A percentile compares a stretch with the other conserved stretches of the same genome.
Evolutionary conservation across 768 basidiomycete genomes (phyloP).

Genomic region (Sistotremastrum niveocremeum): DNA sequence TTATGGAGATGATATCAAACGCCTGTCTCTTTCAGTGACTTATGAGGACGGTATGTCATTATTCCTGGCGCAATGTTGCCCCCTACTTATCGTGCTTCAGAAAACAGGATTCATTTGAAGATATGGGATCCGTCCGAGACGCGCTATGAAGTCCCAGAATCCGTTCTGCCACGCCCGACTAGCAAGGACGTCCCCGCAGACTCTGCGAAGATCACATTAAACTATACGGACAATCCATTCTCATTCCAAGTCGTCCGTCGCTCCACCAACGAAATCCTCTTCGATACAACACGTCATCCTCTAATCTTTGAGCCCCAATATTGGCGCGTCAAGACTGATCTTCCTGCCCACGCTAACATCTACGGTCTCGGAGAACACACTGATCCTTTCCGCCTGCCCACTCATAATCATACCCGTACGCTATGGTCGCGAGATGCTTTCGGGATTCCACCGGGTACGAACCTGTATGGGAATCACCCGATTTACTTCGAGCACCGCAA

Average conservation of each 20-base stretch:
- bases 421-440: conserved; percentile 57
- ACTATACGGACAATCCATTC: conserved; percentile 45
- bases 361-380: conserved; percentile 73
- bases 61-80: not conserved
- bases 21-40: conserved; percentile 34
- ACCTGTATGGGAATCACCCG: conserved; percentile 63
- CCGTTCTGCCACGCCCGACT: conserved; percentile 43
- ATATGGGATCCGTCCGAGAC: conserved; percentile 34
- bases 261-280: conserved; percentile 38
- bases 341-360: conserved; percentile 51
- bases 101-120: conserved; percentile 48
- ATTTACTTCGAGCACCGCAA: conserved; percentile 58
- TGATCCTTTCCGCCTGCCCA: conserved; percentile 44
- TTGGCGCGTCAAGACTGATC: conserved; percentile 50
- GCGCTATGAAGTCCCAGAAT: conserved; percentile 54
- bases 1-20: conserved; percentile 40
- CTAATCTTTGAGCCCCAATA: conserved; percentile 71
- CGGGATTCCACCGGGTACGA: conserved; percentile 42
- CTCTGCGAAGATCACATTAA: conserved; percentile 39
- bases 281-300: conserved; percentile 44
- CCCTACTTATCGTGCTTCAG: conserved; percentile 16
- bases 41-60: conserved; percentile 41
- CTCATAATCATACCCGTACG: conserved; percentile 27
- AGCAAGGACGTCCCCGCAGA: conserved; percentile 16
- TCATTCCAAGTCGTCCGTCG: conserved; percentile 43